phyloP scores from a whole-genome alignment of 441 rosid genomes.

The Corymbia calophylla region DNA sequence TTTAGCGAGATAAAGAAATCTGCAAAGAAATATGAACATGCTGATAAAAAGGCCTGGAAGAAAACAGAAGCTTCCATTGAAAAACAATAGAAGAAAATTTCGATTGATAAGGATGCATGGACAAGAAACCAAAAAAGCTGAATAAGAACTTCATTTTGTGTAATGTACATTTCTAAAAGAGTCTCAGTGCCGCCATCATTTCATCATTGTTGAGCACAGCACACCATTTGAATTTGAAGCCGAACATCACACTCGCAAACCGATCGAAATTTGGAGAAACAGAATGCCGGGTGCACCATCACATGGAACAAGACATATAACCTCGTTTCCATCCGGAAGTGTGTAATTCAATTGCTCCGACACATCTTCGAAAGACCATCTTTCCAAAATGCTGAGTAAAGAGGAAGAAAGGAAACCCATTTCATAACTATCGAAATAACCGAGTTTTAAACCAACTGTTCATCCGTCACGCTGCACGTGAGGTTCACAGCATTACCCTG shows the following conservation, averaged over 20 bases:
- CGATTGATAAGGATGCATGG: background rate
- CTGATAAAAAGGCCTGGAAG: background rate
- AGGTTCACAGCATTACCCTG: background rate
- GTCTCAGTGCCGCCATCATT: background rate
- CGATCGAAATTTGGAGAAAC: background rate
- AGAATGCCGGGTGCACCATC: background rate
- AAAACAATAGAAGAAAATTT: background rate
- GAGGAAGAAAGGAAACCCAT: background rate
- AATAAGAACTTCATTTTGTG: background rate
- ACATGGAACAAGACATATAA: background rate
- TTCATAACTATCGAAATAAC: background rate
- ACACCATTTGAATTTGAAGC: background rate
- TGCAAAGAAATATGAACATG: constrained; percentile 14
- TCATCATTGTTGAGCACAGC: background rate
- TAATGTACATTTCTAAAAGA: background rate
- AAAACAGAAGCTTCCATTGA: background rate
- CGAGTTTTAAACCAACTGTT: background rate
- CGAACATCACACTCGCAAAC: background rate
- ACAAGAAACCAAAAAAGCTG: background rate
- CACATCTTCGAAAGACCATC: background rate
- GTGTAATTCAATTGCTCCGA: background rate
- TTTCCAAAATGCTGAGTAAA: background rate
- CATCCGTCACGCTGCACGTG: background rate
- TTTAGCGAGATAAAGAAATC: constrained; percentile 40
- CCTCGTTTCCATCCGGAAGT: background rate